phyloP scores from a whole-genome alignment of 805 yeast species.

The Kuraishia ogatae region DNA sequence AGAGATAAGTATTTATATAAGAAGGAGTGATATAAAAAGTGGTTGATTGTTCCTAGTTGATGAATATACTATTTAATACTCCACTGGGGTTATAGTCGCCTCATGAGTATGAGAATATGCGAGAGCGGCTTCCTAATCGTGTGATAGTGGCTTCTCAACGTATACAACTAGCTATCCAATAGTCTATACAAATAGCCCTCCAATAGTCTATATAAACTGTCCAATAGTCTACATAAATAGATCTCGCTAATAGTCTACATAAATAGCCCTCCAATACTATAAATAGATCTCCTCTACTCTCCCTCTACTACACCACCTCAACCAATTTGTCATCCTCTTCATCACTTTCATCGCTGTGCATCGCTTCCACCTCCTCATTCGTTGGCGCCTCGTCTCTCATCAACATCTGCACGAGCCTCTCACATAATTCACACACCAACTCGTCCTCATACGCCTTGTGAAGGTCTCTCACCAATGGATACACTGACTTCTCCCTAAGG shows the following conservation, averaged over 20 bases:
- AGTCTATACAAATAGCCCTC: no score
- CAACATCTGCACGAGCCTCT: constrained; percentile 78
- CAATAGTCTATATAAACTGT: no score
- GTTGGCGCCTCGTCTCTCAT: constrained; percentile 80
- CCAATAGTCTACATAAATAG: no score
- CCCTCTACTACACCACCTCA: no score
- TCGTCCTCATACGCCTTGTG: constrained; percentile 46
- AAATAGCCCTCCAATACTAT: no score
- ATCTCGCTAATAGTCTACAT: no score
- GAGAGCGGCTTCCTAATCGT: no score
- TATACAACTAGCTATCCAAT: no score
- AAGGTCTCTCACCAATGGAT: constrained; percentile 79
- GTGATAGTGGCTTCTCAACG: no score
- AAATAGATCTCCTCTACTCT: no score
- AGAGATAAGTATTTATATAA: constrained; percentile 18
- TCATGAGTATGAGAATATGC: no score
- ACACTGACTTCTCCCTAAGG: constrained; percentile 74
- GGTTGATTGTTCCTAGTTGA: constrained; percentile 2
- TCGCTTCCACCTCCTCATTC: constrained; percentile 35
- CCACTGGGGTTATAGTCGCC: no score
- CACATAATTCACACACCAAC: constrained; percentile 58
- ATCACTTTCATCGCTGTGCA: constrained; percentile 32
- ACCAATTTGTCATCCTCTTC: constrained; percentile 44
- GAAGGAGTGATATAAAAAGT: constrained; percentile 5
- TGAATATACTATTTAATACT: not conserved